Conservation (phyloP, 2,329 filamentous ascomycete genomes). For the Fusarium oxysporum region DNA sequence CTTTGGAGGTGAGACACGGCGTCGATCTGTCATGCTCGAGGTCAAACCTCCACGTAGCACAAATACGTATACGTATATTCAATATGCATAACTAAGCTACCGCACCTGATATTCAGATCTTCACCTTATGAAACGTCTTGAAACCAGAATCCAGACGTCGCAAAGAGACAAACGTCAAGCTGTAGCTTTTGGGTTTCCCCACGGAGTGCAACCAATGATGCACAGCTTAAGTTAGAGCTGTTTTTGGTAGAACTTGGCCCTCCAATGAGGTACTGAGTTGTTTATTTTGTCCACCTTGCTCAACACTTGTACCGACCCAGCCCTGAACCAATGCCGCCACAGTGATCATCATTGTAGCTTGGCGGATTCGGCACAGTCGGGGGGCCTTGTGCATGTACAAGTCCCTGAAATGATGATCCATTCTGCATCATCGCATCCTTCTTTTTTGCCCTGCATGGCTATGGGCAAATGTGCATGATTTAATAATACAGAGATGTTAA, state of each 20-base stretch:
- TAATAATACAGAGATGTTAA: neutral
- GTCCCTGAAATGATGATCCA: conserved; percentile 36
- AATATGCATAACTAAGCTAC: neutral
- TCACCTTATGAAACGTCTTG: conserved; percentile 31
- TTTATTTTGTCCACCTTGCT: conserved; percentile 24
- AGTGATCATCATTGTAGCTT: conserved; percentile 33
- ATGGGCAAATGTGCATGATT: conserved; percentile 6
- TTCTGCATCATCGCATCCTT: conserved; percentile 19
- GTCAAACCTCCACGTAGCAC: conserved; percentile 10
- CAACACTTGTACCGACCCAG: conserved; percentile 4
- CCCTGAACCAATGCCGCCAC: conserved; percentile 23
- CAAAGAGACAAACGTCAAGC: conserved; percentile 8
- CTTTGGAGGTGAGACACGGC: conserved; percentile 5
- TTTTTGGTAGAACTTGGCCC: conserved; percentile 1
- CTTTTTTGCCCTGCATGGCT: conserved; percentile 1
- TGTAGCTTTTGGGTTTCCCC: conserved; percentile 2
- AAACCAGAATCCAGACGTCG: conserved; percentile 21
- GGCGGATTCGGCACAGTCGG: conserved; percentile 29
- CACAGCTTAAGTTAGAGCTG: neutral
- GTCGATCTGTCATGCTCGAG: conserved; percentile 28
- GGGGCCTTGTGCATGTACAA: conserved; percentile 2
- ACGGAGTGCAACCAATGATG: conserved; percentile 29
- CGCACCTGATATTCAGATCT: conserved; percentile 1
- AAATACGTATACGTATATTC: conserved; percentile 1
- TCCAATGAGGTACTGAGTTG: neutral